These are phyloP conservation scores for Aspergillus arachidicola DNA, from an alignment of 2,329 filamentous ascomycete species.

Conservation along the genomic window DNA sequence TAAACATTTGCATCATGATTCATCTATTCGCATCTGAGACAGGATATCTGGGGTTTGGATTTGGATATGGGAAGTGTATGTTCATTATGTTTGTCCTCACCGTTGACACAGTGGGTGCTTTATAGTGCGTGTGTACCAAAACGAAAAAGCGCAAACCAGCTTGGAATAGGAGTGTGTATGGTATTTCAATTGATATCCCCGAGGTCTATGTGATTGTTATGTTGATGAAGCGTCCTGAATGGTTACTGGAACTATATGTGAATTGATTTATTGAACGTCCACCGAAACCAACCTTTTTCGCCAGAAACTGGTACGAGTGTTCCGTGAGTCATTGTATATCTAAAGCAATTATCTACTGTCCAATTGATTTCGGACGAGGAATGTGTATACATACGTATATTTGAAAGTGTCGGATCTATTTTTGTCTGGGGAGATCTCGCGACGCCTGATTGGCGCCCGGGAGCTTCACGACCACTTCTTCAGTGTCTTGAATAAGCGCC, in stretches of 20 bases:
- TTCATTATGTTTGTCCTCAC: slow-evolving; percentile 7
- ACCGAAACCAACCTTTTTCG: neutral
- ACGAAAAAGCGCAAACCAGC: slow-evolving; percentile 9
- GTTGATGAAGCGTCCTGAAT: slow-evolving; percentile 6
- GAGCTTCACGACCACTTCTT: slow-evolving; percentile 3
- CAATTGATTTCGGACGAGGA: neutral
- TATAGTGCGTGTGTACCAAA: slow-evolving; percentile 13
- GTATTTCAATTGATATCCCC: slow-evolving; percentile 17
- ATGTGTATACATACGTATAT: neutral
- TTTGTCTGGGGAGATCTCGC: neutral
- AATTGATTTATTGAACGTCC: neutral
- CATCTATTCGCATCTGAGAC: slow-evolving; percentile 17
- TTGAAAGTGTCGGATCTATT: slow-evolving; percentile 5
- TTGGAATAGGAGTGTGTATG: slow-evolving; percentile 14
- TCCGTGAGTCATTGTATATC: neutral
- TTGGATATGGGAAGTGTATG: slow-evolving; percentile 12
- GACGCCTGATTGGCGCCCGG: slow-evolving; percentile 12
- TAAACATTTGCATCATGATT: slow-evolving; percentile 2
- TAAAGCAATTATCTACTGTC: neutral
- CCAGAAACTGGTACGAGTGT: neutral
- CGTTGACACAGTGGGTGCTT: neutral
- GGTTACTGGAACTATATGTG: neutral
- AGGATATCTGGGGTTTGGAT: slow-evolving; percentile 12
- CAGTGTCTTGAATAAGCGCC: slow-evolving; percentile 15
- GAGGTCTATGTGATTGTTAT: slow-evolving; percentile 14